These are phyloP conservation scores for Xylaria sp. DNA, from an alignment of 2,329 filamentous ascomycete species.

Conservation along the genomic window DNA sequence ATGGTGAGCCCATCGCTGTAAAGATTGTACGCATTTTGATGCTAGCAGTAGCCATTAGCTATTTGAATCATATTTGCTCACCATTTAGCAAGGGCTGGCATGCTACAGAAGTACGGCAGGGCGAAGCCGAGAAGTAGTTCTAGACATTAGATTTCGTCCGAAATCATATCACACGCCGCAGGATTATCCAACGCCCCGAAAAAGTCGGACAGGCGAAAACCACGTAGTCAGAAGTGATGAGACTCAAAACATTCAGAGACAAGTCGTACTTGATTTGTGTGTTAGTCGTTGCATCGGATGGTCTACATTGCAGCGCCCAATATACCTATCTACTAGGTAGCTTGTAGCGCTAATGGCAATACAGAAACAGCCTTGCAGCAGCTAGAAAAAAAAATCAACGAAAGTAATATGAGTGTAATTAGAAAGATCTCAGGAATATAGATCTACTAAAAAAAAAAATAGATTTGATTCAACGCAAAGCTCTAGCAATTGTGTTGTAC, in stretches of 20 bases:
- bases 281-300: not conserved
- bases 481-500: too few species aligned
- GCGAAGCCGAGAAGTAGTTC: slow-evolving; percentile 13
- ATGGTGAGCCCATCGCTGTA: slow-evolving; percentile 3
- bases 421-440: too few species aligned
- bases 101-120: slow-evolving; percentile 1
- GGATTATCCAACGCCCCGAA: slow-evolving; percentile 6
- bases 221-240: not conserved
- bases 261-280: too few species aligned
- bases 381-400: too few species aligned
- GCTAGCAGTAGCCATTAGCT: slow-evolving; percentile 6
- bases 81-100: slow-evolving; percentile 12
- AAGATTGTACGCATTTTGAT: slow-evolving; percentile 20
- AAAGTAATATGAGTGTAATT: too few species aligned
- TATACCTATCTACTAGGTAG: too few species aligned
- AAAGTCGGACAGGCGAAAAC: not conserved
- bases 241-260: too few species aligned
- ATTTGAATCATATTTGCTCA: slow-evolving; percentile 13
- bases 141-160: slow-evolving; percentile 18
- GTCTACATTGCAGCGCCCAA: not conserved
- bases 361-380: too few species aligned
- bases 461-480: too few species aligned
- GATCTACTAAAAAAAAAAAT: too few species aligned
- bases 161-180: slow-evolving; percentile 2
- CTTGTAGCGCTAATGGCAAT: too few species aligned